Conservation (phyloP, 2,329 filamentous ascomycete genomes). For the Phoma sp. region DNA sequence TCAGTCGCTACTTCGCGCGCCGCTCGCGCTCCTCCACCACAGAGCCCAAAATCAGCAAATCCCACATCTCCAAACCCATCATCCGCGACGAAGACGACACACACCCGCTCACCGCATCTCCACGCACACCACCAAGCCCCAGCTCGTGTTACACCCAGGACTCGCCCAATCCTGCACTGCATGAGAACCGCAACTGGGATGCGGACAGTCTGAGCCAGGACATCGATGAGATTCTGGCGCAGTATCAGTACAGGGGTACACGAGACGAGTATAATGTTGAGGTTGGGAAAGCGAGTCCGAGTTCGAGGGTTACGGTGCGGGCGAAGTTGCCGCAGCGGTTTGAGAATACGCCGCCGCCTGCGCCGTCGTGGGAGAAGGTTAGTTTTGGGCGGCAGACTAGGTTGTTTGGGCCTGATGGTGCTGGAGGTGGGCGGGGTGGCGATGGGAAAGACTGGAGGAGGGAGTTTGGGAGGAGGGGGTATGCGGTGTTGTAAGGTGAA, state of each 20-base stretch:
- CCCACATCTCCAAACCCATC: background rate
- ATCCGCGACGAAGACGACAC: background rate
- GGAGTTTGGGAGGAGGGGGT: conserved; percentile 4
- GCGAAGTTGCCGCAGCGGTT: no score
- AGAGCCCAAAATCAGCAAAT: background rate
- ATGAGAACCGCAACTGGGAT: no score
- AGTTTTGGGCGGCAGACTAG: conserved; percentile 4
- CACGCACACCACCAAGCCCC: conserved; percentile 5
- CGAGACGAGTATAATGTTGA: no score
- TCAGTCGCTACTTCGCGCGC: conserved; percentile 2
- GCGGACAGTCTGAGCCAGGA: no score
- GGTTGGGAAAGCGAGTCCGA: no score
- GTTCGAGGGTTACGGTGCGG: no score
- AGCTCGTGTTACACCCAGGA: no score
- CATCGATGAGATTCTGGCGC: conserved; percentile 1
- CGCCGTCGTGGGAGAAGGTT: conserved; percentile 2
- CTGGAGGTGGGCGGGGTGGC: no score
- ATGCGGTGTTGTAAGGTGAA: background rate
- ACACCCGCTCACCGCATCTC: background rate
- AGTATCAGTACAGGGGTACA: background rate
- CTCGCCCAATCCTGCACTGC: no score
- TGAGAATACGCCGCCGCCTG: conserved; percentile 5
- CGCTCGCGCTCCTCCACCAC: background rate
- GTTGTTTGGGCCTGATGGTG: conserved; percentile 9
- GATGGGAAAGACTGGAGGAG: conserved; percentile 6